phyloP scores from a whole-genome alignment of 495 filamentous ascomycete genomes.

The Neurospora sp. region DNA sequence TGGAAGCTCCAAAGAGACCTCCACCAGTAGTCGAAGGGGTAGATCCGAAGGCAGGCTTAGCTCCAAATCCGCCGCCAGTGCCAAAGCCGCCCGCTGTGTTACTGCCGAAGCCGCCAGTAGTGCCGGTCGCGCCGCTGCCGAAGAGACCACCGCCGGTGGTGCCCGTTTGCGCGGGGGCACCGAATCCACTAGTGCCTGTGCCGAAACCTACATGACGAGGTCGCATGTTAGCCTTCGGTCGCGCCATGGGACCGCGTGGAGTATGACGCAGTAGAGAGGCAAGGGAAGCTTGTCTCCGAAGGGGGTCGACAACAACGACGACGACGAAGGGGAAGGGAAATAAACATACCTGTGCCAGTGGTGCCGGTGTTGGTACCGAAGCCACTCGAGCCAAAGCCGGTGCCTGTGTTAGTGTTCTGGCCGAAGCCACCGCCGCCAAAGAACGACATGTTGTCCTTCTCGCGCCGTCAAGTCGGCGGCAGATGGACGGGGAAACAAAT shows the following conservation, averaged over 20 bases:
- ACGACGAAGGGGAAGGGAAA: constrained; percentile 3
- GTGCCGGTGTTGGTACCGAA: constrained; percentile 46
- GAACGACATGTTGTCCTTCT: constrained; percentile 35
- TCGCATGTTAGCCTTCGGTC: not conserved
- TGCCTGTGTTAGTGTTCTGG: constrained; percentile 45
- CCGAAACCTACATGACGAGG: constrained; percentile 5
- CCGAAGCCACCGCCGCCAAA: constrained; percentile 49
- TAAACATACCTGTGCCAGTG: constrained; percentile 30
- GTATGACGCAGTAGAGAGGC: not conserved
- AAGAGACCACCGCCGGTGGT: constrained; percentile 34
- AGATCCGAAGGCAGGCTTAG: constrained; percentile 11
- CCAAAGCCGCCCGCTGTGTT: constrained; percentile 13
- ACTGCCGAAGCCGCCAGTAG: constrained; percentile 13
- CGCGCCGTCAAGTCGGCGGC: not conserved
- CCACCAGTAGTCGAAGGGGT: constrained; percentile 5
- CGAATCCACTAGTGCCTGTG: constrained; percentile 14
- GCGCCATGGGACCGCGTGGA: not conserved
- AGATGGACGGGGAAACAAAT: not conserved
- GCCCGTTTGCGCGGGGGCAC: not conserved
- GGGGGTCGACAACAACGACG: not conserved
- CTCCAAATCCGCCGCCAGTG: constrained; percentile 5
- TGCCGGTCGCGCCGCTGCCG: constrained; percentile 24
- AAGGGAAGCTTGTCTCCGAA: not conserved
- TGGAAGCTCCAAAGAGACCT: constrained; percentile 13
- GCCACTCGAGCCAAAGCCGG: constrained; percentile 40